Conservation (phyloP, 208 protist species). For the Trypanosoma vivax region DNA sequence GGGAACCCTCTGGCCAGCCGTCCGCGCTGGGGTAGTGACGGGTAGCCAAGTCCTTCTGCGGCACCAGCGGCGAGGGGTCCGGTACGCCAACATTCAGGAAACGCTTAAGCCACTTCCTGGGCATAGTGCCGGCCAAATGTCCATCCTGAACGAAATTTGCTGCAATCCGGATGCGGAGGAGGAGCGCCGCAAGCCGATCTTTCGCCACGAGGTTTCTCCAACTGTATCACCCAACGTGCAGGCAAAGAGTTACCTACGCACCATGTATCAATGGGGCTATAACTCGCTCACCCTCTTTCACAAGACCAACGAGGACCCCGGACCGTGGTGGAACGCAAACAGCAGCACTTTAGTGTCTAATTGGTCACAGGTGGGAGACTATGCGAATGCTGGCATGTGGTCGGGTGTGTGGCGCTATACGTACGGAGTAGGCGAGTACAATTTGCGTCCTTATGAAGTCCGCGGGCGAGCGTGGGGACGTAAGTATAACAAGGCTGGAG, state of each 20-base stretch:
- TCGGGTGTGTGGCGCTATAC: constrained; percentile 86
- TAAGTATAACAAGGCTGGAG: constrained; percentile 48
- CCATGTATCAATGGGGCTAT: constrained; percentile 84
- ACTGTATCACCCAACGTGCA: neutral
- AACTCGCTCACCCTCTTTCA: constrained; percentile 83
- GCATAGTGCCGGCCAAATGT: constrained; percentile 76
- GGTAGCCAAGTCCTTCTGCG: neutral
- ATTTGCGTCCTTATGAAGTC: constrained; percentile 70
- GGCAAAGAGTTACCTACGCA: constrained; percentile 41
- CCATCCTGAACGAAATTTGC: constrained; percentile 80
- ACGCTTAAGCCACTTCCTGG: constrained; percentile 66
- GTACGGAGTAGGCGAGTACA: constrained; percentile 84
- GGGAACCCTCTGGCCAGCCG: neutral
- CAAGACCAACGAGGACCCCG: constrained; percentile 83
- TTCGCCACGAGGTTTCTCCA: constrained; percentile 62
- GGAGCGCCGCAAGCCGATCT: constrained; percentile 75
- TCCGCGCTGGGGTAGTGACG: too few species aligned
- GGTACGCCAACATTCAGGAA: constrained; percentile 79
- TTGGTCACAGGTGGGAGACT: constrained; percentile 85
- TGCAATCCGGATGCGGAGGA: constrained; percentile 83
- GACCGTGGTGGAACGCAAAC: constrained; percentile 88
- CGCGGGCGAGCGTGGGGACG: constrained; percentile 70
- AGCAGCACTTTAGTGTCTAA: constrained; percentile 76
- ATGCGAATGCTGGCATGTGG: constrained; percentile 86
- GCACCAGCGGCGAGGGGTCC: constrained; percentile 33